phyloP scores from a whole-genome alignment of 768 basidiomycete species.

The Mycena rosella region DNA sequence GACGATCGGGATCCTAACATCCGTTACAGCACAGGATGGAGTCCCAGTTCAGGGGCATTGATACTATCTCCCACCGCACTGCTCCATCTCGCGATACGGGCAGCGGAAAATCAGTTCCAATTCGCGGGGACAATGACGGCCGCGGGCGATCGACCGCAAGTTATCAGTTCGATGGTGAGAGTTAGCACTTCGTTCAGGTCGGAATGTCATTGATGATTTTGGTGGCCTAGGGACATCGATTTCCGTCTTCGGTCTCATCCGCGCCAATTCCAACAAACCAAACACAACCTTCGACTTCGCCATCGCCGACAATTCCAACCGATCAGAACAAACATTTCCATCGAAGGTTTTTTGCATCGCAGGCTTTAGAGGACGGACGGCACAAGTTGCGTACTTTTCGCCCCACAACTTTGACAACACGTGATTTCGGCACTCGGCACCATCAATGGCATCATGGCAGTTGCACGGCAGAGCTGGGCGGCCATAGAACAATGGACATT shows the following conservation, averaged over 20 bases:
- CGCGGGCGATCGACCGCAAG: background rate
- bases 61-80: background rate
- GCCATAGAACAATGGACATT: too few species aligned
- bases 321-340: conserved; percentile 3
- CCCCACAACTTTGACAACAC: too few species aligned
- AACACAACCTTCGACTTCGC: background rate
- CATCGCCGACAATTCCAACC: background rate
- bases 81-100: background rate
- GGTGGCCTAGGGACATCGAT: conserved; percentile 14
- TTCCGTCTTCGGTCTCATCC: conserved; percentile 4
- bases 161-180: background rate
- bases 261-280: background rate
- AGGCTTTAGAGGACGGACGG: background rate
- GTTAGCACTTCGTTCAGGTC: background rate
- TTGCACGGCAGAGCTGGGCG: too few species aligned
- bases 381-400: too few species aligned
- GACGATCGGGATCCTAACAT: conserved; percentile 10
- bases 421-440: too few species aligned
- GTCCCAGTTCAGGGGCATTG: background rate
- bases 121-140: background rate
- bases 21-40: background rate
- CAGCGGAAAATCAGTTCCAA: background rate
- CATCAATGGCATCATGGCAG: too few species aligned
- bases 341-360: background rate
- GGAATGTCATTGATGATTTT: background rate